Conservation (phyloP, 371 early-diverging fungal species). For the Phascolomyces articulosus region DNA sequence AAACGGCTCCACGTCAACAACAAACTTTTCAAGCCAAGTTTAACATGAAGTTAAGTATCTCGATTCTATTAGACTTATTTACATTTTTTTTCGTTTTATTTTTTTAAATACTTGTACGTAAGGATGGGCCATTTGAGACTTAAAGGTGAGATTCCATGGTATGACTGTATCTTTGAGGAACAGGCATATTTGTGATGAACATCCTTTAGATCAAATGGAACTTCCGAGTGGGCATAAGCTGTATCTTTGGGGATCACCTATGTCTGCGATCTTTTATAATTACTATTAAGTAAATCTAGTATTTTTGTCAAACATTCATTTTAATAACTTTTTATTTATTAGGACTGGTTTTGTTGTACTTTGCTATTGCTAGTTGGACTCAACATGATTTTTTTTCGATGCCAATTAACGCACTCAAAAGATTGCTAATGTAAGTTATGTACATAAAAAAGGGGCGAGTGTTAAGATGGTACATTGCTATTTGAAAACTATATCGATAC, state of each 20-base stretch:
- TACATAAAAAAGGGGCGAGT: too few species aligned
- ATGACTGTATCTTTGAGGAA: background rate
- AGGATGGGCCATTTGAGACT: background rate
- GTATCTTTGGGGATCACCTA: background rate
- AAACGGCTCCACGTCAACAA: background rate
- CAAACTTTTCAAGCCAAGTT: background rate
- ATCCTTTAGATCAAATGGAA: background rate
- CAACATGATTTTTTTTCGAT: background rate
- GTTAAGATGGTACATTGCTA: too few species aligned
- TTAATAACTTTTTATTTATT: background rate
- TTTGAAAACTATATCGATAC: background rate
- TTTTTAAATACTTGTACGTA: background rate
- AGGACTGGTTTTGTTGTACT: background rate
- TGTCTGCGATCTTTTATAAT: background rate
- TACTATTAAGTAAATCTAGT: background rate
- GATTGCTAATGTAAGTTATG: too few species aligned
- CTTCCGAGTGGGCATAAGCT: constrained; percentile 1
- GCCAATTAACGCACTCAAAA: too few species aligned
- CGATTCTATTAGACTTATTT: constrained; percentile 3
- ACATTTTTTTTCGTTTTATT: background rate
- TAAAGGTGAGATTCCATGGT: constrained; percentile 1
- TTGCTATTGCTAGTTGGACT: background rate
- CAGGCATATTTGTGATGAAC: constrained; percentile 1
- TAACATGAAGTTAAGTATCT: background rate
- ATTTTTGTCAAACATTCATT: constrained; percentile 1